phyloP scores from a whole-genome alignment of 129 eudicot genomes.

The Flaveria bidentis region DNA sequence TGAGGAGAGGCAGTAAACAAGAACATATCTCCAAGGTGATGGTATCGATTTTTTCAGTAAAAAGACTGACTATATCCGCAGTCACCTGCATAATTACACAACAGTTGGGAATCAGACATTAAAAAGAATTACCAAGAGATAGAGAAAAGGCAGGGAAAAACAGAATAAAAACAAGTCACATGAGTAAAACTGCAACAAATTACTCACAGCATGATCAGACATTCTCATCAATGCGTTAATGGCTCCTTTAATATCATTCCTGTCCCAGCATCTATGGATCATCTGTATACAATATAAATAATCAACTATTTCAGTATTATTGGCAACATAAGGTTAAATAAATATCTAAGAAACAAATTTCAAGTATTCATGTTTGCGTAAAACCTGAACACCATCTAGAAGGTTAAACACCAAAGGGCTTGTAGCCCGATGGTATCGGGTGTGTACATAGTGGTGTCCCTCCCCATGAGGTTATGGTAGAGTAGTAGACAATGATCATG shows the following conservation, averaged over 20 bases:
- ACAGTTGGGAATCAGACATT: conserved; percentile 5
- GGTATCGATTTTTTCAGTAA: conserved; percentile 69
- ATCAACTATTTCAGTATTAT: conserved; percentile 4
- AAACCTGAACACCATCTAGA: background rate
- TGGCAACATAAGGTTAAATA: background rate
- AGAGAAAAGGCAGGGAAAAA: background rate
- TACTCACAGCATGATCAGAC: conserved; percentile 88
- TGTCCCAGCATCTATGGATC: conserved; percentile 72
- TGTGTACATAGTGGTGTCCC: no score
- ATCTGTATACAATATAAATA: conserved; percentile 44
- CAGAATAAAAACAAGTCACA: background rate
- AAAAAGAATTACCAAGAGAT: background rate
- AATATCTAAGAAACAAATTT: background rate
- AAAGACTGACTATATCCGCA: conserved; percentile 68
- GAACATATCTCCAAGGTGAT: conserved; percentile 88
- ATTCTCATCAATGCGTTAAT: conserved; percentile 68
- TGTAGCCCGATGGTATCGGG: no score
- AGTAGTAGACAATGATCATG: background rate
- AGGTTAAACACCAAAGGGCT: conserved; percentile 2
- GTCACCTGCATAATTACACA: conserved; percentile 54
- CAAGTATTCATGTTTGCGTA: background rate
- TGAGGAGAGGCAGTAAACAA: conserved; percentile 74
- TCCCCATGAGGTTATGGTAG: no score
- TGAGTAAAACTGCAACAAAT: conserved; percentile 3
- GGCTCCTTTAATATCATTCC: conserved; percentile 89